Conservation (phyloP, 1,284 basidiomycete genomes). For the Inonotus obliquus region DNA sequence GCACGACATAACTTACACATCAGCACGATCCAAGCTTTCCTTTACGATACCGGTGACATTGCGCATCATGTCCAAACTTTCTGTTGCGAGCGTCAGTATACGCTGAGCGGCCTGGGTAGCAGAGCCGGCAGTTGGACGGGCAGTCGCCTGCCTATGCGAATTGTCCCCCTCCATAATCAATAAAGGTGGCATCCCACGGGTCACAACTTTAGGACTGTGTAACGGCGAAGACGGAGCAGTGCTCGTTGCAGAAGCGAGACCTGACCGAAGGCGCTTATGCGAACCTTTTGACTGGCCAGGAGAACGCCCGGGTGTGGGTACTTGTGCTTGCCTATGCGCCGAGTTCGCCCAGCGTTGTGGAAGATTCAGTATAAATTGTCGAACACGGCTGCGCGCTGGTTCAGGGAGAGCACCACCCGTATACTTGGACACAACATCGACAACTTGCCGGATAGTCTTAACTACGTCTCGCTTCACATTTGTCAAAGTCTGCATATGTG, state of each 20-base stretch:
- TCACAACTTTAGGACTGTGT: constrained; percentile 6
- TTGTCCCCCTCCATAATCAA: neutral
- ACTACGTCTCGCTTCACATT: constrained; percentile 80
- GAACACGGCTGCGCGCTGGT: constrained; percentile 71
- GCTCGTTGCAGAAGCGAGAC: constrained; percentile 13
- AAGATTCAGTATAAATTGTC: constrained; percentile 76
- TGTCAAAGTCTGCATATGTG: constrained; percentile 62
- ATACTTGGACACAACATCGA: constrained; percentile 84
- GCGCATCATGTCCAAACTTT: constrained; percentile 88
- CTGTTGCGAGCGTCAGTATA: constrained; percentile 80
- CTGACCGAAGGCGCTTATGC: constrained; percentile 15
- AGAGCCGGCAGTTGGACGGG: constrained; percentile 44
- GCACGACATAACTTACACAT: constrained; percentile 54
- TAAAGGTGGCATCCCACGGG: constrained; percentile 1
- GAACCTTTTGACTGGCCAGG: constrained; percentile 16
- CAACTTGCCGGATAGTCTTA: constrained; percentile 82
- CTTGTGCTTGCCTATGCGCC: constrained; percentile 22
- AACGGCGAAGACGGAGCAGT: constrained; percentile 17
- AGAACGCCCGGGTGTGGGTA: constrained; percentile 6
- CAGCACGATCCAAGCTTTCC: constrained; percentile 84
- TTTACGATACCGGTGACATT: constrained; percentile 83
- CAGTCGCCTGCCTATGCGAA: constrained; percentile 15
- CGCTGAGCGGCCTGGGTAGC: constrained; percentile 74
- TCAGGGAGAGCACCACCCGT: constrained; percentile 83
- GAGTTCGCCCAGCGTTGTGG: constrained; percentile 74